These are phyloP conservation scores for Trypanosoma mega DNA, from an alignment of 208 protist species.

Conservation along the genomic window DNA sequence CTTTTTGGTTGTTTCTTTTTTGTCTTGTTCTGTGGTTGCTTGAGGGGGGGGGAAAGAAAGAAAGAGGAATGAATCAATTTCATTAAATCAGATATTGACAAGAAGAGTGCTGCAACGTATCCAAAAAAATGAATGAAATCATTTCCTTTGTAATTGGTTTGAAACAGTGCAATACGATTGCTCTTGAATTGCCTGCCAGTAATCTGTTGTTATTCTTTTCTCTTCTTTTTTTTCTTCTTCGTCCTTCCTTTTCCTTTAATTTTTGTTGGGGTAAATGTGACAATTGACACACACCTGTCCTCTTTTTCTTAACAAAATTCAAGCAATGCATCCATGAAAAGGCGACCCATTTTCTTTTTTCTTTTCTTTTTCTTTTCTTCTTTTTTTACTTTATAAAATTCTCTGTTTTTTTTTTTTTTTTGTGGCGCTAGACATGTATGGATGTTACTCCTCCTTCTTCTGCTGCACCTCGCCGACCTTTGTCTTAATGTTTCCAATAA, in stretches of 20 bases:
- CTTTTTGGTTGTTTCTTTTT: no score
- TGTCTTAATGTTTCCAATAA: slow-evolving; percentile 41
- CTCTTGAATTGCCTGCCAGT: no score
- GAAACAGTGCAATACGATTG: no score
- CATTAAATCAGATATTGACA: no score
- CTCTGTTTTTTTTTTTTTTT: slow-evolving; percentile 1
- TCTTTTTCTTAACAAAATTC: slow-evolving; percentile 34
- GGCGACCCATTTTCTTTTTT: slow-evolving; percentile 11
- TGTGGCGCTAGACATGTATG: background rate
- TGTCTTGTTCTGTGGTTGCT: no score
- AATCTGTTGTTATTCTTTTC: no score
- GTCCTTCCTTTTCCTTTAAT: background rate
- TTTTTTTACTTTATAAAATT: slow-evolving; percentile 9
- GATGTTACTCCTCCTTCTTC: slow-evolving; percentile 4
- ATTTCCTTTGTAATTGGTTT: no score
- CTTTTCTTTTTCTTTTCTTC: slow-evolving; percentile 1
- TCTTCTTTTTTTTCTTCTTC: slow-evolving; percentile 8
- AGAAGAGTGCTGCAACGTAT: no score
- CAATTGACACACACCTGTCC: slow-evolving; percentile 3
- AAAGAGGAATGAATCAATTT: no score
- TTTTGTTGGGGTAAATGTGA: background rate
- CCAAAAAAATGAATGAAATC: no score
- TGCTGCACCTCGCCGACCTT: slow-evolving; percentile 26
- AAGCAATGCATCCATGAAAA: no score
- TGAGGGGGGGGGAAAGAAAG: no score